Conservation (phyloP, 306 rosid genomes). For the Notholithocarpus densiflorus region DNA sequence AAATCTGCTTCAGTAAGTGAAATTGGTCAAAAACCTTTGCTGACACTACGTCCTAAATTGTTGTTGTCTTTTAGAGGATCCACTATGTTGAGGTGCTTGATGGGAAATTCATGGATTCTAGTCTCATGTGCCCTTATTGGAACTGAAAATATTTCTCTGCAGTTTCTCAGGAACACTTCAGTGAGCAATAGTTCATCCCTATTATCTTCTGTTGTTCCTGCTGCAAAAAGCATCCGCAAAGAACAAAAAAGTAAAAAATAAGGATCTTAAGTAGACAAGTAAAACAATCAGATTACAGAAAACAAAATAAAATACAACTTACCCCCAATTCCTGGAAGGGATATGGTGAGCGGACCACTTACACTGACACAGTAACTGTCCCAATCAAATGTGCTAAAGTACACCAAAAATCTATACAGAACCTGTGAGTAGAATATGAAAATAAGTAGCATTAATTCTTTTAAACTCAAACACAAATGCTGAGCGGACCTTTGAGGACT, state of each 20-base stretch:
- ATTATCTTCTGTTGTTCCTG: slow-evolving; percentile 28
- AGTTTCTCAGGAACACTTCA: slow-evolving; percentile 47
- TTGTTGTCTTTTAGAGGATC: slow-evolving; percentile 66
- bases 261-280: slow-evolving; percentile 16
- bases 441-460: slow-evolving; percentile 19
- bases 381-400: slow-evolving; percentile 66
- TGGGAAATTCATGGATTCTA: slow-evolving; percentile 34
- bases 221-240: slow-evolving; percentile 22
- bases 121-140: slow-evolving; percentile 19
- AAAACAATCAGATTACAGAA: slow-evolving; percentile 3
- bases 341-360: slow-evolving; percentile 47
- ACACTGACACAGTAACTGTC: slow-evolving; percentile 40
- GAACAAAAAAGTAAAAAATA: slow-evolving; percentile 10
- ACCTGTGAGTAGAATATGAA: slow-evolving; percentile 42
- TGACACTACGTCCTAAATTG: slow-evolving; percentile 70
- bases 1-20: slow-evolving; percentile 15
- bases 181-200: slow-evolving; percentile 37
- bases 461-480: slow-evolving; percentile 17
- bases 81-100: slow-evolving; percentile 53
- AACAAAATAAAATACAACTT: slow-evolving; percentile 18
- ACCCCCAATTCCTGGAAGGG: slow-evolving; percentile 52
- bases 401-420: slow-evolving; percentile 61
- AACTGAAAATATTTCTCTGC: slow-evolving; percentile 44
- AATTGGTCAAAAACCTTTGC: slow-evolving; percentile 35
- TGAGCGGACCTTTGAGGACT: neutral